A percentile compares a stretch with the other conserved stretches of the same genome.
Evolutionary conservation across 257 asterid species (phyloP).

Genomic region (Asclepias syriaca): DNA sequence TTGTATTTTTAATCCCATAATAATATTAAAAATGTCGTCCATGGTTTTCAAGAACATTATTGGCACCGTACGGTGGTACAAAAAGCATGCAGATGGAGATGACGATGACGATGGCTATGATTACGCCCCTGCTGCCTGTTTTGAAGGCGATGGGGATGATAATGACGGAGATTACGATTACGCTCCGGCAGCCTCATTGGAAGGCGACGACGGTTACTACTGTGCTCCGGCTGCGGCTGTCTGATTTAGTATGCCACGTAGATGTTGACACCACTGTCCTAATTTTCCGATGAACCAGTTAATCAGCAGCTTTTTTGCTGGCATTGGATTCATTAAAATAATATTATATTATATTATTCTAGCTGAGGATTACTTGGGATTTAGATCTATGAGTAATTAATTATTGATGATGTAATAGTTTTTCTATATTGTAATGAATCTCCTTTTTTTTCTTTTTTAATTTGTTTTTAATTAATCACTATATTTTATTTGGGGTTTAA

Average conservation of each 20-base stretch:
- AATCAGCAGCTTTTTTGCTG: not conserved
- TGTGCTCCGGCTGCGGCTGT: constrained; percentile 11
- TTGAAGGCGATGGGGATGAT: not conserved
- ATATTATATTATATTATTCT: not conserved
- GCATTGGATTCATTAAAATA: not conserved
- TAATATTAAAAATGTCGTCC: not conserved
- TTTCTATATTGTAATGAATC: too few relatives aligned
- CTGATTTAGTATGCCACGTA: not conserved
- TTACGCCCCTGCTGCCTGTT: constrained; percentile 3
- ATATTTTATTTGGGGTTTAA: not conserved
- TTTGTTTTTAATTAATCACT: too few relatives aligned
- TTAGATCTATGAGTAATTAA: not conserved
- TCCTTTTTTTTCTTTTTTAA: too few relatives aligned
- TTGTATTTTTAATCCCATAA: not conserved
- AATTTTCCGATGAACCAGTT: not conserved
- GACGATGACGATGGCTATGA: constrained; percentile 1
- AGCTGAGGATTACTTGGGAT: not conserved
- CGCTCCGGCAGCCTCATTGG: constrained; percentile 9
- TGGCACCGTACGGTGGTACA: not conserved
- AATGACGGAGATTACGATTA: constrained; percentile 10
- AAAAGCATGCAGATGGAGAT: not conserved
- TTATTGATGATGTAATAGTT: not conserved
- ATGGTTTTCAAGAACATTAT: not conserved
- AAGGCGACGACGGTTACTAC: constrained; percentile 8
- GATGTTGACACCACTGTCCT: not conserved